These are phyloP conservation scores for Chrysopogon serrulatus DNA, from an alignment of 176 grass and related monocot species.

Conservation along the genomic window DNA sequence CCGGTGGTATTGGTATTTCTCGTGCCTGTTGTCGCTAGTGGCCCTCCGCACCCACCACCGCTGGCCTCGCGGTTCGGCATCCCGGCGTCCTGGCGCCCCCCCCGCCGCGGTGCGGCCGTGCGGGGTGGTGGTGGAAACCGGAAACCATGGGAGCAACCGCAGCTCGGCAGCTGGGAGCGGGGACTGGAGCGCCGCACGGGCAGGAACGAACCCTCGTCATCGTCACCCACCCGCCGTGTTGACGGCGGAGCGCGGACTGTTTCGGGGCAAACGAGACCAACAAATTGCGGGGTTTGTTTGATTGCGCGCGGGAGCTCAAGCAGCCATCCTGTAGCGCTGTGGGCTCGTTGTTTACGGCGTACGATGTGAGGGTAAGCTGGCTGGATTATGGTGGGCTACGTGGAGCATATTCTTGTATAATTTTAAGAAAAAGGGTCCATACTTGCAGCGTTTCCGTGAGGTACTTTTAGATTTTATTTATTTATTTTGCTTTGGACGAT, in stretches of 20 bases:
- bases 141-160: not conserved
- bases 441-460: not conserved
- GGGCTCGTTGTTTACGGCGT: constrained; percentile 15
- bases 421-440: no score
- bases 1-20: constrained; percentile 2
- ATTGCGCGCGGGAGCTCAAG: not conserved
- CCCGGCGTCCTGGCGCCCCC: not conserved
- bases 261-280: not conserved
- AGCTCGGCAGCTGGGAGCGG: not conserved
- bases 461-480: not conserved
- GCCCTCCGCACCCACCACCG: constrained; percentile 22
- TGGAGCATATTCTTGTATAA: no score
- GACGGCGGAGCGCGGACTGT: not conserved
- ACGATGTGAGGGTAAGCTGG: not conserved
- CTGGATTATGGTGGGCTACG: not conserved
- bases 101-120: not conserved
- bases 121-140: constrained; percentile 3
- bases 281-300: constrained; percentile 7
- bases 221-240: not conserved
- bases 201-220: not conserved
- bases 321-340: not conserved
- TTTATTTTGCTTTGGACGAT: no score
- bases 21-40: constrained; percentile 41
- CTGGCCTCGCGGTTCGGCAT: not conserved
- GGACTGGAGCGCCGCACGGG: not conserved